Percentiles rank a stretch among this genome's conserved stretches.
Evolutionary conservation across 1,284 basidiomycete genomes (phyloP).

Genomic region (Fomitiporia mediterranea): DNA sequence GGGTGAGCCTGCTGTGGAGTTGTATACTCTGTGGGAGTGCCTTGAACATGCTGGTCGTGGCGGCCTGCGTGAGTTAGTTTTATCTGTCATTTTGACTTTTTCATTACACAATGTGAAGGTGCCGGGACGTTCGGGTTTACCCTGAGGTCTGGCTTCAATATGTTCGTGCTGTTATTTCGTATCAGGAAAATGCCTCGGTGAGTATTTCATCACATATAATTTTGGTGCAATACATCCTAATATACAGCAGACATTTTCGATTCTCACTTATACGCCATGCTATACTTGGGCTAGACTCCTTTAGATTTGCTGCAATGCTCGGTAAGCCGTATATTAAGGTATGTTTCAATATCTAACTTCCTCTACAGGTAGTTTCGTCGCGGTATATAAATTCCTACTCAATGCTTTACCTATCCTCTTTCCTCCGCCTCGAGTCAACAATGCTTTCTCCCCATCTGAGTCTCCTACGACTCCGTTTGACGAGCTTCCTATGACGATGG

Average conservation of each 20-base stretch:
- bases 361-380: slow-evolving; percentile 65
- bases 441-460: slow-evolving; percentile 22
- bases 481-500: slow-evolving; percentile 21
- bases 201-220: slow-evolving; percentile 21
- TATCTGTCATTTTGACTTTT: neutral
- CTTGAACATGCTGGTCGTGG: slow-evolving; percentile 71
- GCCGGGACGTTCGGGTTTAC: slow-evolving; percentile 75
- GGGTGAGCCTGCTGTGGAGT: slow-evolving; percentile 70
- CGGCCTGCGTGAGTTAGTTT: slow-evolving; percentile 62
- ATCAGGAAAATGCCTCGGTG: slow-evolving; percentile 62
- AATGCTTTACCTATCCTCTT: slow-evolving; percentile 80
- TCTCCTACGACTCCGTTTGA: slow-evolving; percentile 19
- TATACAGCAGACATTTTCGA: slow-evolving; percentile 39
- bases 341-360: neutral
- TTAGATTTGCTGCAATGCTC: slow-evolving; percentile 82
- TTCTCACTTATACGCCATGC: slow-evolving; percentile 67
- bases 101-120: slow-evolving; percentile 41
- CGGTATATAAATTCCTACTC: slow-evolving; percentile 77
- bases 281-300: slow-evolving; percentile 74
- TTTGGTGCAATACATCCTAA: neutral
- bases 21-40: slow-evolving; percentile 66
- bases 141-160: slow-evolving; percentile 76
- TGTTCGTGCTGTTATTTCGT: slow-evolving; percentile 69
- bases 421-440: slow-evolving; percentile 31
- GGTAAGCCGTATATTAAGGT: slow-evolving; percentile 41